phyloP scores from a whole-genome alignment of 2,329 filamentous ascomycete species.

The Didymella glomerata region DNA sequence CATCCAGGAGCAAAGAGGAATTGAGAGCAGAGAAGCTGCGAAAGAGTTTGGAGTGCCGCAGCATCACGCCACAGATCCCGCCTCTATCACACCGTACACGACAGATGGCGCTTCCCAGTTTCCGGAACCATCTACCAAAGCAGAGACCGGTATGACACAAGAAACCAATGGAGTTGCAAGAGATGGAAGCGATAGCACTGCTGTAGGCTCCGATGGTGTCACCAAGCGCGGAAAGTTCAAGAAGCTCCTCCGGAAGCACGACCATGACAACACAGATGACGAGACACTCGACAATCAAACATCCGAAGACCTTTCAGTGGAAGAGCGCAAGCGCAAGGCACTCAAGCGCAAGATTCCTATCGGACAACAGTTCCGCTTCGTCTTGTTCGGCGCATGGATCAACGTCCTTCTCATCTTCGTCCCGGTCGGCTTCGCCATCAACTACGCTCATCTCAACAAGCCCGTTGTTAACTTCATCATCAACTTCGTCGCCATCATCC shows the following conservation, averaged over 20 bases:
- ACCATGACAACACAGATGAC: conserved; percentile 25
- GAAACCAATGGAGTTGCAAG: conserved; percentile 27
- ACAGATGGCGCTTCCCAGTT: conserved; percentile 19
- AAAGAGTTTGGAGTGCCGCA: conserved; percentile 41
- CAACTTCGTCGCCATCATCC: conserved; percentile 94
- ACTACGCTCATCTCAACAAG: conserved; percentile 62
- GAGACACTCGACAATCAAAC: conserved; percentile 30
- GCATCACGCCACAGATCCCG: conserved; percentile 44
- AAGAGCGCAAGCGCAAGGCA: conserved; percentile 44
- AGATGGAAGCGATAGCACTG: conserved; percentile 37
- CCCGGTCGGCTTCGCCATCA: conserved; percentile 77
- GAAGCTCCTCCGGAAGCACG: conserved; percentile 38
- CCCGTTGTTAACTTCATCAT: conserved; percentile 72
- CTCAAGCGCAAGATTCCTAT: conserved; percentile 47
- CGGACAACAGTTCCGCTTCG: conserved; percentile 71
- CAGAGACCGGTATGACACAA: conserved; percentile 19
- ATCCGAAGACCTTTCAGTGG: conserved; percentile 37
- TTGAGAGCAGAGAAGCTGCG: conserved; percentile 36
- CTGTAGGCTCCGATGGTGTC: conserved; percentile 27
- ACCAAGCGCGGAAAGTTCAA: conserved; percentile 45
- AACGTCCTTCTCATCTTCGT: conserved; percentile 82
- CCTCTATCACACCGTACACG: conserved; percentile 33
- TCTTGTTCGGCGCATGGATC: conserved; percentile 83
- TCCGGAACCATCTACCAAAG: conserved; percentile 23
- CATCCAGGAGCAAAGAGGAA: conserved; percentile 39